These are phyloP conservation scores for Phytophthora ramorum DNA, from an alignment of 352 stramenopile species.

Conservation along the genomic window DNA sequence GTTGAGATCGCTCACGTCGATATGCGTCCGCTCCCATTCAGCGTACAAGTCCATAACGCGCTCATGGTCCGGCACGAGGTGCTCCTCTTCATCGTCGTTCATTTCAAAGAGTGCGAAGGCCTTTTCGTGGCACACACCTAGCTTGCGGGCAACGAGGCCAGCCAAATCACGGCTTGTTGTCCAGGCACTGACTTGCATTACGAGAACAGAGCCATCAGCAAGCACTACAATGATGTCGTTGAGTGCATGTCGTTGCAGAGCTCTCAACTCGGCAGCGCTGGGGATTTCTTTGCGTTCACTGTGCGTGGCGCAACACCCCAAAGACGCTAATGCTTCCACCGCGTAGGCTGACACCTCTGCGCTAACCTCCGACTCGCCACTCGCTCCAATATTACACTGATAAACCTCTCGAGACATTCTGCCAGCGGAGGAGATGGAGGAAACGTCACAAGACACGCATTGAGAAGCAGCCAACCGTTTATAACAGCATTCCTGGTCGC, in stretches of 20 bases:
- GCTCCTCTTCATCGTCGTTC: slow-evolving; percentile 53
- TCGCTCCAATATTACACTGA: slow-evolving; percentile 41
- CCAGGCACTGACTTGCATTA: slow-evolving; percentile 64
- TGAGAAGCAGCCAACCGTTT: slow-evolving; percentile 78
- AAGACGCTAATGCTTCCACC: slow-evolving; percentile 43
- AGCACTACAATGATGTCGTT: slow-evolving; percentile 56
- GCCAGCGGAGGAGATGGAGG: slow-evolving; percentile 53
- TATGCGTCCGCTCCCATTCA: slow-evolving; percentile 72
- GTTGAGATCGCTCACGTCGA: slow-evolving; percentile 49
- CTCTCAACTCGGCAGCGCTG: slow-evolving; percentile 60
- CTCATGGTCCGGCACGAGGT: slow-evolving; percentile 63
- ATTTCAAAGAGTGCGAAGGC: slow-evolving; percentile 77
- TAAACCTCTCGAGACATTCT: slow-evolving; percentile 65
- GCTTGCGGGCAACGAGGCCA: slow-evolving; percentile 34
- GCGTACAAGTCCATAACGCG: slow-evolving; percentile 77
- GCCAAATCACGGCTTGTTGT: slow-evolving; percentile 64
- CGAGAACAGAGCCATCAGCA: slow-evolving; percentile 49
- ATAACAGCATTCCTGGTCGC: slow-evolving; percentile 47
- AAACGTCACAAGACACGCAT: slow-evolving; percentile 70
- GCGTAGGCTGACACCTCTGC: slow-evolving; percentile 52
- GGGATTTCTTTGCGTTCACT: slow-evolving; percentile 69
- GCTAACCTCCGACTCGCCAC: slow-evolving; percentile 15
- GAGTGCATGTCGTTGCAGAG: slow-evolving; percentile 51
- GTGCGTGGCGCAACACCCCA: slow-evolving; percentile 47
- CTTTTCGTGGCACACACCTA: slow-evolving; percentile 53